A percentile compares a stretch with the other conserved stretches of the same genome.
Evolutionary conservation across 768 basidiomycete species (phyloP).

Genomic region (Collybia sordida): DNA sequence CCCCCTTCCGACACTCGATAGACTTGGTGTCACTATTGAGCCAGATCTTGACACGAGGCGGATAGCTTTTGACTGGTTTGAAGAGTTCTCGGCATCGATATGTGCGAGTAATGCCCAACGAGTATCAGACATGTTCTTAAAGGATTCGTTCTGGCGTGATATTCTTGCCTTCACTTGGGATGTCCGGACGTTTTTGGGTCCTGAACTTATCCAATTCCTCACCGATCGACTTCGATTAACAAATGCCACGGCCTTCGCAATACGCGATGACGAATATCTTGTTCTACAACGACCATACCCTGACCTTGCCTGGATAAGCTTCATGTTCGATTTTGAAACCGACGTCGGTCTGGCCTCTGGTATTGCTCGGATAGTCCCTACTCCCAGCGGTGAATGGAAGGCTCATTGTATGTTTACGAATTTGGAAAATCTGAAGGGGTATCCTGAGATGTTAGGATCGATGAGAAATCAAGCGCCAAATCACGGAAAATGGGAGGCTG

Average conservation of each 20-base stretch:
- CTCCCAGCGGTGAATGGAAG: conserved; percentile 47
- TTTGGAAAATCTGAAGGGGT: conserved; percentile 52
- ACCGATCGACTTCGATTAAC: conserved; percentile 11
- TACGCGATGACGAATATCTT: conserved; percentile 28
- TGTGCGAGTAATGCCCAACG: conserved; percentile 14
- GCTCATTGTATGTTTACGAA: conserved; percentile 60
- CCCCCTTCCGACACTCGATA: conserved; percentile 26
- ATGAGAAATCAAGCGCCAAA: conserved; percentile 40
- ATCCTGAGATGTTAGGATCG: conserved; percentile 49
- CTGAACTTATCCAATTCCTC: conserved; percentile 14
- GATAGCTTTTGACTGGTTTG: conserved; percentile 25
- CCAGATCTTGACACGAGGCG: conserved; percentile 17
- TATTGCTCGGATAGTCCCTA: conserved; percentile 54
- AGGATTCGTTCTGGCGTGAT: conserved; percentile 18
- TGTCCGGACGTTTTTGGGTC: conserved; percentile 22
- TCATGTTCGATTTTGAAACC: conserved; percentile 57
- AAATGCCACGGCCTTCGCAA: conserved; percentile 26
- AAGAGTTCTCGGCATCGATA: conserved; percentile 15
- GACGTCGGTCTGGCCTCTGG: conserved; percentile 49
- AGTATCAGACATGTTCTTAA: conserved; percentile 16
- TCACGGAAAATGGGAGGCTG: conserved; percentile 56
- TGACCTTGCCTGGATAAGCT: conserved; percentile 57
- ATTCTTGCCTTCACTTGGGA: conserved; percentile 25
- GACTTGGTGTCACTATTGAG: conserved; percentile 19
- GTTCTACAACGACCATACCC: conserved; percentile 40